Conservation (phyloP, 2,329 filamentous ascomycete genomes). For the Ophiocordyceps australis region DNA sequence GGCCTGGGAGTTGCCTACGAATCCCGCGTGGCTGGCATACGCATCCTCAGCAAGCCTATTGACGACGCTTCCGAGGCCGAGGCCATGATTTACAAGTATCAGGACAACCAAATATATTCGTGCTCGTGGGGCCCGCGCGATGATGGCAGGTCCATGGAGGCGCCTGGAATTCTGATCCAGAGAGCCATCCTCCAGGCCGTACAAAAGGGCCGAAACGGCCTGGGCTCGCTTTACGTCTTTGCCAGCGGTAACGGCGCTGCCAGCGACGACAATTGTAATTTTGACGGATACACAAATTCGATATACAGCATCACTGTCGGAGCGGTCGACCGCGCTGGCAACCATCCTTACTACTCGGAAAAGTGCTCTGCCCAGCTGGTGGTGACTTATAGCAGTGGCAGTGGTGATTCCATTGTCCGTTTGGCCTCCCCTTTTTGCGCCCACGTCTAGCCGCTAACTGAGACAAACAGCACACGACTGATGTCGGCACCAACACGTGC, state of each 20-base stretch:
- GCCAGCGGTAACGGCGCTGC: slow-evolving; percentile 81
- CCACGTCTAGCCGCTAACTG: too few species aligned
- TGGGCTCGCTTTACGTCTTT: slow-evolving; percentile 90
- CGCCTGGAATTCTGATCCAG: slow-evolving; percentile 72
- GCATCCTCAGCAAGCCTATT: slow-evolving; percentile 82
- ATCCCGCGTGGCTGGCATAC: slow-evolving; percentile 74
- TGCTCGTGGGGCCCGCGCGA: slow-evolving; percentile 97
- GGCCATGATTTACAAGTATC: slow-evolving; percentile 80
- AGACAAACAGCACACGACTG: slow-evolving; percentile 58
- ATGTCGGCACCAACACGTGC: slow-evolving; percentile 71
- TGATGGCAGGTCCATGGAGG: slow-evolving; percentile 87
- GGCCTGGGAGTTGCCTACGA: slow-evolving; percentile 94
- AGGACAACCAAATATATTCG: slow-evolving; percentile 92
- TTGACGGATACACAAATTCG: slow-evolving; percentile 97
- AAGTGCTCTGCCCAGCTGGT: slow-evolving; percentile 89
- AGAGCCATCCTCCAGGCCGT: slow-evolving; percentile 84
- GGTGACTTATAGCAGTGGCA: slow-evolving; percentile 90
- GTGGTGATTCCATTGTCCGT: slow-evolving; percentile 61
- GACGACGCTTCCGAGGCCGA: slow-evolving; percentile 82
- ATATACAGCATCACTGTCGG: slow-evolving; percentile 98
- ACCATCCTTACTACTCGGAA: slow-evolving; percentile 93
- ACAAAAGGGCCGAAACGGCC: slow-evolving; percentile 67
- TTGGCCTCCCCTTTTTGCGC: not conserved
- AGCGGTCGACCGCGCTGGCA: slow-evolving; percentile 69
- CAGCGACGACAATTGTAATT: slow-evolving; percentile 91